Conservation (phyloP, 257 asterid genomes). For the Salvia rosmarinus region DNA sequence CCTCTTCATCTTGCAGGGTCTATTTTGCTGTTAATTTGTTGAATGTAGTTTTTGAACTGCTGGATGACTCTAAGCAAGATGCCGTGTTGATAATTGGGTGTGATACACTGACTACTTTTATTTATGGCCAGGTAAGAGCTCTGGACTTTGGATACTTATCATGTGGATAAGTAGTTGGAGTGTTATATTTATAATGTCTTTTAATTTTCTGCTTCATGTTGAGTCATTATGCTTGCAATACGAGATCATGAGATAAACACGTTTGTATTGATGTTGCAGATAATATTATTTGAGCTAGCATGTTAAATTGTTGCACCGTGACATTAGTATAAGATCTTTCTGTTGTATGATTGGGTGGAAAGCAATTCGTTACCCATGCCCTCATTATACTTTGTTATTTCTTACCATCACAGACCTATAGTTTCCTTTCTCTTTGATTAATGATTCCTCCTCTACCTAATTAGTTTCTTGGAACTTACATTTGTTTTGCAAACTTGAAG, state of each 20-base stretch:
- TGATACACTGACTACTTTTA: slow-evolving; percentile 72
- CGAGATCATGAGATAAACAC: not conserved
- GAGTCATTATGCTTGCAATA: slow-evolving; percentile 5
- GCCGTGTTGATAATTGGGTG: slow-evolving; percentile 70
- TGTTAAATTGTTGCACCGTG: not conserved
- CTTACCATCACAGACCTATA: not conserved
- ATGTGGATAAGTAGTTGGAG: slow-evolving; percentile 7
- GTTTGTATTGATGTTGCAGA: slow-evolving; percentile 1
- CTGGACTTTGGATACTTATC: slow-evolving; percentile 1
- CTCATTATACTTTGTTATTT: not conserved
- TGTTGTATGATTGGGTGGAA: not conserved
- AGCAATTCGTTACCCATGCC: not conserved
- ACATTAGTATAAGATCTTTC: not conserved
- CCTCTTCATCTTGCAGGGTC: slow-evolving; percentile 66
- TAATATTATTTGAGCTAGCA: not conserved
- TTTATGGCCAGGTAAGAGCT: slow-evolving; percentile 78
- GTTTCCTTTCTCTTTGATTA: not conserved
- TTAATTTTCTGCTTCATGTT: slow-evolving; percentile 25
- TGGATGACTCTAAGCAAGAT: slow-evolving; percentile 73
- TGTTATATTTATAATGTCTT: slow-evolving; percentile 4
- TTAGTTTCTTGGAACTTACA: too few species aligned
- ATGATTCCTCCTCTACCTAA: too few species aligned
- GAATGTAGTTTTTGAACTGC: slow-evolving; percentile 69
- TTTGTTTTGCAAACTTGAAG: too few species aligned
- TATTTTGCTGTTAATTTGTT: slow-evolving; percentile 73